Percentiles rank a stretch among this genome's conserved stretches.
Conservation (phyloP, 768 basidiomycete genomes). For the Phanerochaete carnosa region DNA sequence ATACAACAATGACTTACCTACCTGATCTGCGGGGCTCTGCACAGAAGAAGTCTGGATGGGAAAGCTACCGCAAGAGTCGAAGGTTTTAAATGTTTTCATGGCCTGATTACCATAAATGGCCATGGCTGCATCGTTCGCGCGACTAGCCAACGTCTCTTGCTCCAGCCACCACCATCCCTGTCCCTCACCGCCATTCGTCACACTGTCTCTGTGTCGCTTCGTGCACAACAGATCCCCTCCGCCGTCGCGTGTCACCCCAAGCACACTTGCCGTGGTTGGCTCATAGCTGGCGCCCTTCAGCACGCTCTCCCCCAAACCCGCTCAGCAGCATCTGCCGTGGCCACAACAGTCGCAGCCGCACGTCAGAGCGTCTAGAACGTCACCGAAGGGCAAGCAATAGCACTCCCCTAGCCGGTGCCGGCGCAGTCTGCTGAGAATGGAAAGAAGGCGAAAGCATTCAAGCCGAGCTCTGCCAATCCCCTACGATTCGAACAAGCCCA, state of each 20-base stretch:
- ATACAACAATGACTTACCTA: no score
- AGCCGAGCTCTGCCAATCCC: conserved; percentile 9
- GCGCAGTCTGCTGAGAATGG: conserved; percentile 21
- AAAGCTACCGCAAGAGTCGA: no score
- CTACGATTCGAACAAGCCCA: conserved; percentile 14
- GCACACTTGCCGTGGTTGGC: conserved; percentile 20
- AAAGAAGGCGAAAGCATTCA: conserved; percentile 28
- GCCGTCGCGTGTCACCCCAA: conserved; percentile 22
- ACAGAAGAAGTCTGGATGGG: no score
- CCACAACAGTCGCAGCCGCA: conserved; percentile 35
- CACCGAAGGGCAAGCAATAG: conserved; percentile 34
- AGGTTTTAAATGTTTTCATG: no score
- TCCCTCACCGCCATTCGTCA: no score
- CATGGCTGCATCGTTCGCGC: no score
- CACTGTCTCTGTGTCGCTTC: no score
- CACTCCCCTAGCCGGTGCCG: conserved; percentile 25
- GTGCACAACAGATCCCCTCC: no score
- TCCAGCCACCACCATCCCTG: no score
- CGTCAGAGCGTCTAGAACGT: conserved; percentile 30
- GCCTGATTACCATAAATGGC: no score
- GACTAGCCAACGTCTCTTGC: no score
- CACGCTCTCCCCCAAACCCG: conserved; percentile 66
- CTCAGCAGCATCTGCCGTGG: conserved; percentile 30
- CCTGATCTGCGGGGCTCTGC: no score
- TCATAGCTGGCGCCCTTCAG: conserved; percentile 68